These are phyloP conservation scores for Candida boidinii DNA, from an alignment of 805 yeast genomes.

Conservation along the genomic window DNA sequence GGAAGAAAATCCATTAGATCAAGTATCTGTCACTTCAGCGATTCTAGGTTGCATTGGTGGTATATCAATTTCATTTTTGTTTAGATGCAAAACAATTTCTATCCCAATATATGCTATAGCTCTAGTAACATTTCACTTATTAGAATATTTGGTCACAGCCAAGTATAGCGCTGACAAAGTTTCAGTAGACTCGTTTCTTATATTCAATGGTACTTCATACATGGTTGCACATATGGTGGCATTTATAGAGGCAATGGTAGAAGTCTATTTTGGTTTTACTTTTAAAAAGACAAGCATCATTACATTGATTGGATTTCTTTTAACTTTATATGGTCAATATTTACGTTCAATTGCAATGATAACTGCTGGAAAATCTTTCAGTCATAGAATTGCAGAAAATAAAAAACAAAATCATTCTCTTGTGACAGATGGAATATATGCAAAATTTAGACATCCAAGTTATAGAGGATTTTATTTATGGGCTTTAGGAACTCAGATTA, in stretches of 20 bases:
- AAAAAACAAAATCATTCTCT: constrained; percentile 51
- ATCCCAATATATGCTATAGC: constrained; percentile 41
- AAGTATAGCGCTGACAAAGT: constrained; percentile 58
- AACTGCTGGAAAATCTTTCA: constrained; percentile 80
- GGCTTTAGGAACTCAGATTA: constrained; percentile 80
- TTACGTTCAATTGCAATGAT: constrained; percentile 75
- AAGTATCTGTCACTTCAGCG: constrained; percentile 35
- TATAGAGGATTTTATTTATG: constrained; percentile 90
- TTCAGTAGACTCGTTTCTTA: constrained; percentile 59
- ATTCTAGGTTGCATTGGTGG: constrained; percentile 37
- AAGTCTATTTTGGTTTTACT: constrained; percentile 18
- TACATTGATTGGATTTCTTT: constrained; percentile 33
- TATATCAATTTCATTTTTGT: constrained; percentile 21
- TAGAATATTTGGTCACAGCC: constrained; percentile 80
- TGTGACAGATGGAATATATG: constrained; percentile 69
- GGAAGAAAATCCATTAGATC: constrained; percentile 31
- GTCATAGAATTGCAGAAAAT: constrained; percentile 60
- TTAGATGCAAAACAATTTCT: too few relatives aligned
- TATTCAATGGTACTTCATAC: constrained; percentile 57
- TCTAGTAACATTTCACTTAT: constrained; percentile 61
- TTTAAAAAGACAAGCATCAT: background rate
- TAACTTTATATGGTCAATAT: constrained; percentile 54
- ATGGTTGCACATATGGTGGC: constrained; percentile 49
- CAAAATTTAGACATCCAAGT: constrained; percentile 72
- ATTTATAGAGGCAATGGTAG: constrained; percentile 39